Conservation (phyloP, 1,284 basidiomycete genomes). For the Pseudozyma sp. region DNA sequence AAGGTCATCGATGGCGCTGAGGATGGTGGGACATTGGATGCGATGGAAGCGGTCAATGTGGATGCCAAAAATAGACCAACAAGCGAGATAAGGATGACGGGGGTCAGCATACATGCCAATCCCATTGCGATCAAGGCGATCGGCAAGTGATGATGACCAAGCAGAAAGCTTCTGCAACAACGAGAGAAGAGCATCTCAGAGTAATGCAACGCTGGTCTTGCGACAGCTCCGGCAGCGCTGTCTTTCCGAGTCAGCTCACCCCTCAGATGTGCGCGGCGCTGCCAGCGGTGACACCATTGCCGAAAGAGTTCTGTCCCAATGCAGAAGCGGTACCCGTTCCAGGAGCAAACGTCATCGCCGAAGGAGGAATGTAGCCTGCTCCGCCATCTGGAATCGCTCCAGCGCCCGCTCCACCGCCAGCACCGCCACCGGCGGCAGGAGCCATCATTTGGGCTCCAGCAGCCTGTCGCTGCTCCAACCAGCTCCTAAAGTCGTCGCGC, state of each 20-base stretch:
- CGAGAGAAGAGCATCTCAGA: background rate
- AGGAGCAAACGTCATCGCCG: constrained; percentile 10
- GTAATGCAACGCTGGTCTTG: too few species aligned
- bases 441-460: background rate
- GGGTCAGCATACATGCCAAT: constrained; percentile 94
- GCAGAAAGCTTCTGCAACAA: too few species aligned
- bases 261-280: constrained; percentile 24
- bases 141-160: constrained; percentile 20
- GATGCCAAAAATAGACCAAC: constrained; percentile 89
- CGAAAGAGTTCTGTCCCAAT: constrained; percentile 10
- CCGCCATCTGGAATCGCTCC: constrained; percentile 20
- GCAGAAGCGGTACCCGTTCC: constrained; percentile 9
- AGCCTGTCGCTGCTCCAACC: constrained; percentile 26
- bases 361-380: constrained; percentile 19
- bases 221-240: too few species aligned
- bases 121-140: constrained; percentile 79
- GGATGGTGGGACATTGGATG: constrained; percentile 56
- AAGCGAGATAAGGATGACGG: constrained; percentile 82
- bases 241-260: background rate
- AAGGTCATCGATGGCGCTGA: constrained; percentile 65
- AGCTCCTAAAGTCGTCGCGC: constrained; percentile 23
- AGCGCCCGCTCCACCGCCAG: background rate
- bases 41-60: constrained; percentile 82
- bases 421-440: background rate
- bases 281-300: constrained; percentile 29